Evolutionary conservation across 2,329 filamentous ascomycete genomes (phyloP).

Genomic region (Fusarium avenaceum): DNA sequence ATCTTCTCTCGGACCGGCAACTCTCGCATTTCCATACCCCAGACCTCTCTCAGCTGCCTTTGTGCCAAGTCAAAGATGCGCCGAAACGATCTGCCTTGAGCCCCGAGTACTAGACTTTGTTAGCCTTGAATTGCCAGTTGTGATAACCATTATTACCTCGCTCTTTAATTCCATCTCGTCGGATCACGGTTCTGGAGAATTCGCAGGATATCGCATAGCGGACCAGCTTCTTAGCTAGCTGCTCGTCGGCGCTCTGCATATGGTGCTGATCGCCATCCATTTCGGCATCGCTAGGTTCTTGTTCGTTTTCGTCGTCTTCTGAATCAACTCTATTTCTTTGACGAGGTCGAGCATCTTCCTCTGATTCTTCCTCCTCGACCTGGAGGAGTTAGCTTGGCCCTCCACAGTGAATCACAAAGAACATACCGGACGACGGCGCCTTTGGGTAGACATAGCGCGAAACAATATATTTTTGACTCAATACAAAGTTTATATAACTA

Average conservation of each 20-base stretch:
- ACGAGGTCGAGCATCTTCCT: slow-evolving; percentile 52
- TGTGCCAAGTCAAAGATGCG: slow-evolving; percentile 84
- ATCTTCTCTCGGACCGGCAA: slow-evolving; percentile 85
- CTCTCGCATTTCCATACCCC: slow-evolving; percentile 94
- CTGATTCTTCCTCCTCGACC: slow-evolving; percentile 51
- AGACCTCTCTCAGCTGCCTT: slow-evolving; percentile 74
- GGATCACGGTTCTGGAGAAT: slow-evolving; percentile 71
- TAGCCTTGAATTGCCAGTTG: background rate
- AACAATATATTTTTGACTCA: background rate
- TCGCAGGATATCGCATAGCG: slow-evolving; percentile 77
- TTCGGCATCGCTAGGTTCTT: slow-evolving; percentile 57
- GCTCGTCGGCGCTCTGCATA: slow-evolving; percentile 61
- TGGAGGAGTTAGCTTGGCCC: slow-evolving; percentile 25
- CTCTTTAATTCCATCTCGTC: slow-evolving; percentile 72
- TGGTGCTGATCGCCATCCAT: slow-evolving; percentile 51
- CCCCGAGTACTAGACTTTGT: slow-evolving; percentile 74
- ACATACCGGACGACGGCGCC: slow-evolving; percentile 53
- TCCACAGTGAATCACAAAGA: slow-evolving; percentile 19
- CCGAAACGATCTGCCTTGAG: slow-evolving; percentile 78
- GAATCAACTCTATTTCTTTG: slow-evolving; percentile 52
- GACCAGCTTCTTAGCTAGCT: slow-evolving; percentile 75
- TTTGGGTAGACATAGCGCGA: slow-evolving; percentile 52
- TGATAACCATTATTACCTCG: slow-evolving; percentile 61
- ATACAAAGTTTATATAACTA: background rate
- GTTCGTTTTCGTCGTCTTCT: slow-evolving; percentile 50